A percentile compares a stretch with the other conserved stretches of the same genome.
Evolutionary conservation across 208 protist genomes (phyloP).

Genomic region (Crithidia sp.): DNA sequence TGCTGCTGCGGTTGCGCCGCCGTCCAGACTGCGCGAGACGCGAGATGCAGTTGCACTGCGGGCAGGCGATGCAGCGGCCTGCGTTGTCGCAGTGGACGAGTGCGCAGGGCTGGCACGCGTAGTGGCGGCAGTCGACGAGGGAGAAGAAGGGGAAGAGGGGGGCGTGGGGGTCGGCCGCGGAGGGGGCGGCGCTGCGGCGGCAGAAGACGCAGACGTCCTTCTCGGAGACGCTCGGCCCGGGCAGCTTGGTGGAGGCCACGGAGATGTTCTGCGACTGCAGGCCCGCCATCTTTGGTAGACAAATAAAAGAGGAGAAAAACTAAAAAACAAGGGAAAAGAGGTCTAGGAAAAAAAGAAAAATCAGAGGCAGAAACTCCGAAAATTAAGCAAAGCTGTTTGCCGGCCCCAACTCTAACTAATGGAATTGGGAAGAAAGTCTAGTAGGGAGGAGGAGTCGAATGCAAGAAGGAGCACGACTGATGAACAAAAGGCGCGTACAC

Average conservation of each 20-base stretch:
- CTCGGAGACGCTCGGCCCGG: constrained; percentile 33
- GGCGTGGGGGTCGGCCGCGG: constrained; percentile 67
- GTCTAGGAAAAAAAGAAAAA: neutral
- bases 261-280: constrained; percentile 85
- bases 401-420: no score
- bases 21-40: constrained; percentile 78
- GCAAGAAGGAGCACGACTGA: no score
- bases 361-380: neutral
- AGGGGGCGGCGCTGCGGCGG: constrained; percentile 43
- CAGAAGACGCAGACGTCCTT: constrained; percentile 75
- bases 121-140: constrained; percentile 89
- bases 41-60: constrained; percentile 75
- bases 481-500: no score
- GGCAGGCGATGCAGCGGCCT: constrained; percentile 72
- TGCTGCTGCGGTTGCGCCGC: constrained; percentile 45
- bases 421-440: no score
- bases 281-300: constrained; percentile 54
- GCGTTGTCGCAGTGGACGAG: constrained; percentile 85
- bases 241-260: constrained; percentile 46
- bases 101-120: constrained; percentile 90
- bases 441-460: no score
- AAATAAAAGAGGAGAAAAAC: neutral
- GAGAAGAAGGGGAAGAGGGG: constrained; percentile 90
- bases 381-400: neutral
- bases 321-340: neutral